These are phyloP conservation scores for Penicillium diatomitis DNA, from an alignment of 495 filamentous ascomycete species.

Conservation along the genomic window DNA sequence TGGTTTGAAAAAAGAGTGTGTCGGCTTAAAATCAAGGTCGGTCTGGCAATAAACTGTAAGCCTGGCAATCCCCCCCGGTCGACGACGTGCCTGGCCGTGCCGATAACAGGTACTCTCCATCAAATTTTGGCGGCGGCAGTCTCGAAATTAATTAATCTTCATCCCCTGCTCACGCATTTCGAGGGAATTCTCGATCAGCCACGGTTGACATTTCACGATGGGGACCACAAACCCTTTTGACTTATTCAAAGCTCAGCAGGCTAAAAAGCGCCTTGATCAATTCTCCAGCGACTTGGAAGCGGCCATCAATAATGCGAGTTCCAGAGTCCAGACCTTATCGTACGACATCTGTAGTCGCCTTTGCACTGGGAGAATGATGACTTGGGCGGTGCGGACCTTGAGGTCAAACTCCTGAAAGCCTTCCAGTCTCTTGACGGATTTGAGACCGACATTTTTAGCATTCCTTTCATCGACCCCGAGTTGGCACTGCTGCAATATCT, in stretches of 20 bases:
- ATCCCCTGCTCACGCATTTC: too few relatives aligned
- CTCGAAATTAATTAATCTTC: too few relatives aligned
- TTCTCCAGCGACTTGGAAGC: neutral
- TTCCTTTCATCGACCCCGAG: neutral
- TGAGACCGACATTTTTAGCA: too few relatives aligned
- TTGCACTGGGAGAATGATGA: neutral
- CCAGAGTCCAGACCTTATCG: neutral
- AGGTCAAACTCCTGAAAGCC: neutral
- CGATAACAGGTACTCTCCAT: constrained; percentile 1
- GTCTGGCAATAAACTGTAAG: neutral
- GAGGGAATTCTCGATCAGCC: too few relatives aligned
- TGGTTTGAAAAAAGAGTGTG: too few relatives aligned
- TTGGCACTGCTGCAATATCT: neutral
- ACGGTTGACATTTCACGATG: neutral
- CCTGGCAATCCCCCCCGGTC: neutral
- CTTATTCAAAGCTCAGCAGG: neutral
- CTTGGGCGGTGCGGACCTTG: neutral
- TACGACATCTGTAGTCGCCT: neutral
- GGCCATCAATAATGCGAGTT: neutral
- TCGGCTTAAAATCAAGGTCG: too few relatives aligned
- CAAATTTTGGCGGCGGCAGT: neutral
- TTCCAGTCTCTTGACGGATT: neutral
- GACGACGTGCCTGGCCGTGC: constrained; percentile 3
- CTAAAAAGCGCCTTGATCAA: neutral
- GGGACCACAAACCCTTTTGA: neutral